phyloP scores from a whole-genome alignment of 2,329 filamentous ascomycete species.

The Ophiostoma australiae region DNA sequence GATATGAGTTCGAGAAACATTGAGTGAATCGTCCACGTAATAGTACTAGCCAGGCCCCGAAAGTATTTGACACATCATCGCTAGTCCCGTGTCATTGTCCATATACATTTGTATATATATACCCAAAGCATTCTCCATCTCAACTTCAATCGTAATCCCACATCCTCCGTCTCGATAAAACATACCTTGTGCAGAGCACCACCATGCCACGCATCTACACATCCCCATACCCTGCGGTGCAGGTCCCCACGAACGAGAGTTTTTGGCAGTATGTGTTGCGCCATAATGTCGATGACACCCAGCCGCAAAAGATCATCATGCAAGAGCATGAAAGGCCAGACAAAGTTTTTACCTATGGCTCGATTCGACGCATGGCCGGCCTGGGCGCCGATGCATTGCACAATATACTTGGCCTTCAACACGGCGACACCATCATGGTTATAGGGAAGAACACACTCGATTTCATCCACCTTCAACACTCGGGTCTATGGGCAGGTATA shows the following conservation, averaged over 20 bases:
- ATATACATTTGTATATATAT: too few relatives aligned
- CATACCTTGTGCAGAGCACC: background rate
- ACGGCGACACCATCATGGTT: constrained; percentile 7
- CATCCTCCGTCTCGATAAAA: background rate
- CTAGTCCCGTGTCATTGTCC: too few relatives aligned
- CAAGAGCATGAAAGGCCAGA: constrained; percentile 19
- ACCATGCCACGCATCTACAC: background rate
- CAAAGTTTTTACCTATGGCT: background rate
- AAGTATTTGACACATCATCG: too few relatives aligned
- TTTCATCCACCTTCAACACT: constrained; percentile 11
- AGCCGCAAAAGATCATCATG: constrained; percentile 14
- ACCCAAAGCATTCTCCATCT: too few relatives aligned
- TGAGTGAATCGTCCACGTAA: too few relatives aligned
- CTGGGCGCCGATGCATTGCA: constrained; percentile 5
- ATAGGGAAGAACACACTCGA: constrained; percentile 16
- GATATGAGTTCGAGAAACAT: too few relatives aligned
- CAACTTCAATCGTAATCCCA: too few relatives aligned
- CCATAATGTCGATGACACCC: constrained; percentile 19
- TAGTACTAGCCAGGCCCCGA: too few relatives aligned
- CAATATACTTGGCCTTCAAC: background rate
- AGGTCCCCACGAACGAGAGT: constrained; percentile 8
- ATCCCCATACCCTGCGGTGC: background rate
- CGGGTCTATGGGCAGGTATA: constrained; percentile 12
- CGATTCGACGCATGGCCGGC: background rate
- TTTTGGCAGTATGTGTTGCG: constrained; percentile 20